These are phyloP conservation scores for Thalassia testudinum DNA, from an alignment of 116 monocot genomes.

Conservation along the genomic window DNA sequence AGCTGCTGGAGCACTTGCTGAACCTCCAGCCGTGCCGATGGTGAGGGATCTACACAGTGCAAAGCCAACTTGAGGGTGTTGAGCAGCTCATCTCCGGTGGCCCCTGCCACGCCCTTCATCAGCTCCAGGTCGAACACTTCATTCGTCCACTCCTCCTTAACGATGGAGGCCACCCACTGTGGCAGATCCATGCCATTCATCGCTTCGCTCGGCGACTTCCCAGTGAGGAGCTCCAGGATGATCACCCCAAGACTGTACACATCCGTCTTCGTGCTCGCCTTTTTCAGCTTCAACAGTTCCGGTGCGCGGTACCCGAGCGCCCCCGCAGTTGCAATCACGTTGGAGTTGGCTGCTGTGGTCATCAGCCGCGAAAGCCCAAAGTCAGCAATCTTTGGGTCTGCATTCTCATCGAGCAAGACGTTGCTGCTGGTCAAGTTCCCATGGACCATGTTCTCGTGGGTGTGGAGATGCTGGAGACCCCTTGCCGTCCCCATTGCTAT, in stretches of 20 bases:
- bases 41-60: slow-evolving; percentile 72
- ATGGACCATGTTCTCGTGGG: slow-evolving; percentile 28
- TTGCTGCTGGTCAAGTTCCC: slow-evolving; percentile 68
- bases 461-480: slow-evolving; percentile 45
- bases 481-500: slow-evolving; percentile 44
- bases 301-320: not conserved
- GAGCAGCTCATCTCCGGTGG: slow-evolving; percentile 56
- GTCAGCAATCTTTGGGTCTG: slow-evolving; percentile 31
- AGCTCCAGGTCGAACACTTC: slow-evolving; percentile 78
- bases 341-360: not conserved
- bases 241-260: slow-evolving; percentile 2
- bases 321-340: not conserved
- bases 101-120: slow-evolving; percentile 24
- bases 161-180: slow-evolving; percentile 75
- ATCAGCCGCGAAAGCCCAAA: slow-evolving; percentile 42
- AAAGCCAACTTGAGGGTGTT: slow-evolving; percentile 76
- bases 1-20: slow-evolving; percentile 51
- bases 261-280: not conserved
- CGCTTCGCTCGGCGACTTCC: slow-evolving; percentile 1
- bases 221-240: slow-evolving; percentile 1
- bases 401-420: slow-evolving; percentile 33
- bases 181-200: slow-evolving; percentile 54
- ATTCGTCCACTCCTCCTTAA: slow-evolving; percentile 87
- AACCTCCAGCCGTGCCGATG: slow-evolving; percentile 50
- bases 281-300: not conserved